Evolutionary conservation across 805 yeast genomes (phyloP).

Genomic region (Wickerhamiella kazuoi): DNA sequence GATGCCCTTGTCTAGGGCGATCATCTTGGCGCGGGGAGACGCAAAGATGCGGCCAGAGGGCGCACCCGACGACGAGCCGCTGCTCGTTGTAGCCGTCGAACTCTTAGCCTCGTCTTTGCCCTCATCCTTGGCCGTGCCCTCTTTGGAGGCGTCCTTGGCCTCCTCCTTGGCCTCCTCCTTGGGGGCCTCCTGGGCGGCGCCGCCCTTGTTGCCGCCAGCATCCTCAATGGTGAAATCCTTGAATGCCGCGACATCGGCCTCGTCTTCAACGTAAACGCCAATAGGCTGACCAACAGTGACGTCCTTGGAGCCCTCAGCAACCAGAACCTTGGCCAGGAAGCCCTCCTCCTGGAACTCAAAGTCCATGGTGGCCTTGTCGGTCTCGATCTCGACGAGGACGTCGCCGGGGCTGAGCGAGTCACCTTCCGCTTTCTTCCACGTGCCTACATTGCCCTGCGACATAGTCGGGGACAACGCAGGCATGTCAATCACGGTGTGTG

Average conservation of each 20-base stretch:
- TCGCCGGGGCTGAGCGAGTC: constrained; percentile 84
- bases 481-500: constrained; percentile 83
- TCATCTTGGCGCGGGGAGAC: constrained; percentile 83
- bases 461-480: constrained; percentile 99
- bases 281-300: constrained; percentile 89
- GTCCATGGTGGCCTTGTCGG: constrained; percentile 97
- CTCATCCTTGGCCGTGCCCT: neutral
- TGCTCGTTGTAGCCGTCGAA: constrained; percentile 11
- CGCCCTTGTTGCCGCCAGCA: constrained; percentile 34
- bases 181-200: neutral
- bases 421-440: constrained; percentile 82
- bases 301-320: constrained; percentile 65
- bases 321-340: constrained; percentile 53
- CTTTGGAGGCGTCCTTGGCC: neutral
- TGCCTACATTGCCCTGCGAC: constrained; percentile 86
- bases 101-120: neutral
- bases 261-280: constrained; percentile 88
- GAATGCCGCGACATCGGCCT: constrained; percentile 72
- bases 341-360: constrained; percentile 98
- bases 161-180: neutral
- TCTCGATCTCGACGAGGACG: constrained; percentile 88
- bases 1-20: constrained; percentile 85
- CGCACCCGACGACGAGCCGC: constrained; percentile 20
- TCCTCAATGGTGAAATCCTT: constrained; percentile 69
- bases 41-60: constrained; percentile 63